Evolutionary conservation across 345 rosid genomes (phyloP).

Genomic region (Ricinus communis): DNA sequence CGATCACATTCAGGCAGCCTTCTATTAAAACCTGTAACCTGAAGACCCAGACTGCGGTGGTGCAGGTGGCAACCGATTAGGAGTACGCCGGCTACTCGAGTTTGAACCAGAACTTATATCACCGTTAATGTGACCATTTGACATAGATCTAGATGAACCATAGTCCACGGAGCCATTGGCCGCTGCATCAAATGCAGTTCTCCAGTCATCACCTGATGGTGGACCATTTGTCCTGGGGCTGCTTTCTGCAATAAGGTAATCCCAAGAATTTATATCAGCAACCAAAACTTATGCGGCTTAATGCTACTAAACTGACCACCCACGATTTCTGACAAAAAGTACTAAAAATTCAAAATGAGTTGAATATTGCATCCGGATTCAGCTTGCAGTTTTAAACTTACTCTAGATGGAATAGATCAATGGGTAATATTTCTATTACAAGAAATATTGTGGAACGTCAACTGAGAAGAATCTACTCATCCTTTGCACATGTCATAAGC

Average conservation of each 20-base stretch:
- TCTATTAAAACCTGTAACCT: conserved; percentile 19
- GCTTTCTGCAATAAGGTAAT: conserved; percentile 51
- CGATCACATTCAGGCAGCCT: background rate
- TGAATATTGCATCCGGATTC: background rate
- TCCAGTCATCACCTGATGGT: conserved; percentile 84
- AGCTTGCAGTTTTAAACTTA: background rate
- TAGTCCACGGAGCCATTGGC: conserved; percentile 52
- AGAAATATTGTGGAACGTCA: background rate
- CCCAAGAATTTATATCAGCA: background rate
- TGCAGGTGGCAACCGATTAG: conserved; percentile 76
- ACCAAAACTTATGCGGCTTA: background rate
- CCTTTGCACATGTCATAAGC: too few species aligned
- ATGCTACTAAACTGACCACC: background rate
- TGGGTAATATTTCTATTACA: background rate
- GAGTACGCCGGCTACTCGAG: conserved; percentile 68
- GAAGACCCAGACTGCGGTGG: conserved; percentile 61
- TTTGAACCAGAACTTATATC: conserved; percentile 53
- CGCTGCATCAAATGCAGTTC: conserved; percentile 87
- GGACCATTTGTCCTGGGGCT: conserved; percentile 69
- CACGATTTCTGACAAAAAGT: too few species aligned
- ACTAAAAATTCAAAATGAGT: background rate
- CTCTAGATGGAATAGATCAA: background rate
- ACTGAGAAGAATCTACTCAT: background rate
- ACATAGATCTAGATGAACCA: conserved; percentile 42
- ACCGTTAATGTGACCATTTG: conserved; percentile 59